Evolutionary conservation across 2,329 filamentous ascomycete genomes (phyloP), one percentile per base, ranked within the genome.

Genomic region (Fusarium aywerte): DNA sequence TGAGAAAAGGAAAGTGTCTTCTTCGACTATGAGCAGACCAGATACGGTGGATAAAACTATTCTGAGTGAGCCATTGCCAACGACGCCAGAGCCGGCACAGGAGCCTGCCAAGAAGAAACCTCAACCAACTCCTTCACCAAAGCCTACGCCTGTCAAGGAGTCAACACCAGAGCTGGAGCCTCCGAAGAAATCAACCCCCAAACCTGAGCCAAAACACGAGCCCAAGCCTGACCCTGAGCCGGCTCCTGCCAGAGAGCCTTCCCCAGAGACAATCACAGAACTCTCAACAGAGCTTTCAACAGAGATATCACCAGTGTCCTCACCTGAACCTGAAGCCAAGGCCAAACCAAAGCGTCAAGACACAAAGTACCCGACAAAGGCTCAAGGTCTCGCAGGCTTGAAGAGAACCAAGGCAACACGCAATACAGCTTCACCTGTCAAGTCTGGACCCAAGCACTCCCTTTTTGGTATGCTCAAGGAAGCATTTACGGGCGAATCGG

Each of bases 401-500:
- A 87, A 82, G 75, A 82, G 88, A 69, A 87, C 84, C 45, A 81
- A 82, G 40, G 87, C 88, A 21, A 88, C 84, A 29, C 82, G 86
- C 66, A 80, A 74, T 58, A 72, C 79, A 3, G 78, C 84, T 2
- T 83, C 85, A 7, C 82, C 86, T 1, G 52, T 81, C 8, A 89
- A 85, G 71, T 65, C 80, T 0, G 76, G 72, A 3, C 72, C 72
- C 13, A 88, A 84, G 71, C 81, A 80, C 33, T 84, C 84, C 1
- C 80, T 90, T 53, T 82, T 87, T 21, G 87, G 88, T 38, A 82
- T 83, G 43, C 76, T 90, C 10, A 85, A 85, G 53, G 87, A 88
- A 62, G 88, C 87, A 5, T 90, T 90, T 70, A 83, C 83, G 36
- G 88, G 88, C 29, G 87, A 90, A 73, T 89, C 87, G 3, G 81